Evolutionary conservation across 345 rosid genomes (phyloP), one percentile per base, ranked within the genome.

Genomic region (Ailanthus altissimus): DNA sequence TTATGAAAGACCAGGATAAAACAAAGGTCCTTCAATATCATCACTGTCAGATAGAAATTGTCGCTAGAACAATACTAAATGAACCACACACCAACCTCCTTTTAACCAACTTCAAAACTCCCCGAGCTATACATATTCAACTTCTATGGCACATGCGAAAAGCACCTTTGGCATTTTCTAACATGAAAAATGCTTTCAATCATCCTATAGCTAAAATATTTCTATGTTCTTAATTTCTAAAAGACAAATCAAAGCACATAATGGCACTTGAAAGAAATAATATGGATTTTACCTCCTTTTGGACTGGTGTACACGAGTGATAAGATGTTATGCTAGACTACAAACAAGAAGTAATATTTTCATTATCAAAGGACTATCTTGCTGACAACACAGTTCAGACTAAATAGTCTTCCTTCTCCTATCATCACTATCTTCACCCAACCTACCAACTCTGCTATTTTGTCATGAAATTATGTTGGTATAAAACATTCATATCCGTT

Each of bases 351-450:
- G 61, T 51, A 70, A 16, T 28, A 69, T 11, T 53, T 54, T 53
- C 74, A 70, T 25, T 38, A 70, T 70, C 26, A 32, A 70, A 72
- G 75, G 49, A 72, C 75, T 15, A 47, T 28, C 77, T 54, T 63
- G 25, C 47, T 51, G 15, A 38, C 38, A 65, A 53, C 62, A 53
- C 15, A n/a, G 40, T 4, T 47, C 60, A 49, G 8, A 38, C 10
- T 38, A 26, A 15, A 74, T 8, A 1, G 50, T 14, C 51, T 23
- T 40, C 64, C 61, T 40, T 38, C 64, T 6, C 47, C 12, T 5
- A n/a, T 59, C 56, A 18, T 42, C 9, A 21, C 65, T n/a, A 62
- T 47, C 70, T 11, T 47, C 32, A 8, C 0, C 46, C 68, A 61
- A 32, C 43, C 54, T 49, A 61, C 47, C 28, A 46, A 9, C 23